Evolutionary conservation across 345 rosid genomes (phyloP).

Genomic region (Balakata baccata): DNA sequence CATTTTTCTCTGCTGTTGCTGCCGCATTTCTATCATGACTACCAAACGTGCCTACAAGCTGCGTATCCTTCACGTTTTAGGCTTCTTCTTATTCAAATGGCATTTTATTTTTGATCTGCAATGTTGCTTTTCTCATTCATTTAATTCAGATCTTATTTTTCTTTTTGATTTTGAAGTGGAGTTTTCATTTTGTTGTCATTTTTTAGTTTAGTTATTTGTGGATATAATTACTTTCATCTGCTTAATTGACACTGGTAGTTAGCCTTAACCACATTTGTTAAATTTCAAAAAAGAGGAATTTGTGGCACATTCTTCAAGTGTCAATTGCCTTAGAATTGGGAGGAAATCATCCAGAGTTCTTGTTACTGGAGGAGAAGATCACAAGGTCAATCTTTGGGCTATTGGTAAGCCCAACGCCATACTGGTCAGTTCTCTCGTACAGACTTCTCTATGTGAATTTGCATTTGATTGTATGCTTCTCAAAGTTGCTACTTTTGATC

Average conservation of each 20-base stretch:
- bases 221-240: not conserved
- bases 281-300: slow-evolving; percentile 72
- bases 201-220: slow-evolving; percentile 6
- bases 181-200: not conserved
- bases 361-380: slow-evolving; percentile 98
- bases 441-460: not conserved
- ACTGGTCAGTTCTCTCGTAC: slow-evolving; percentile 65
- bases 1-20: not conserved
- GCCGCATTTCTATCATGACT: slow-evolving; percentile 49
- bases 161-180: no score
- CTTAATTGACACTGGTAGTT: slow-evolving; percentile 21
- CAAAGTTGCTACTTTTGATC: not conserved
- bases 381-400: slow-evolving; percentile 98
- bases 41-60: slow-evolving; percentile 98
- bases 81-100: not conserved
- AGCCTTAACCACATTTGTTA: slow-evolving; percentile 44
- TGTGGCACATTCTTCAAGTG: slow-evolving; percentile 91
- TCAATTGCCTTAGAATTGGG: slow-evolving; percentile 94
- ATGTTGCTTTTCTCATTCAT: not conserved
- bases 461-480: not conserved
- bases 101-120: not conserved
- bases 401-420: slow-evolving; percentile 98
- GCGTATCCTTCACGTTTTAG: slow-evolving; percentile 64
- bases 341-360: slow-evolving; percentile 94
- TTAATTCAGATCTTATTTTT: not conserved